Percentiles rank a stretch among this genome's conserved stretches.
Evolutionary conservation across 345 rosid genomes (phyloP).

Genomic region (Ceriops tagal): DNA sequence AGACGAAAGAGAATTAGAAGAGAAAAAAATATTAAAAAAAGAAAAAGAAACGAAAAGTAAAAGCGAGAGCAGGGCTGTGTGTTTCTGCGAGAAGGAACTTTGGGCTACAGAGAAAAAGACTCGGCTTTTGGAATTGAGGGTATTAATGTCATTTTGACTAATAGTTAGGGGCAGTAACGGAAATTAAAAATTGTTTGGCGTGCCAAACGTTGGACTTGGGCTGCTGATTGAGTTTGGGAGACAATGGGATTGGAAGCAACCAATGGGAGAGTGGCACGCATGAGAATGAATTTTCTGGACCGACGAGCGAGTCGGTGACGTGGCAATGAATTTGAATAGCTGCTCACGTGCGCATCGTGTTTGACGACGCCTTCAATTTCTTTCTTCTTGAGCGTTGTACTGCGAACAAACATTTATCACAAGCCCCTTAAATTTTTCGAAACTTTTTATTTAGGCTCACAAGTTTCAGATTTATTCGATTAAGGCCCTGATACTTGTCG

Average conservation of each 20-base stretch:
- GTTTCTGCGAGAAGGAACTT: constrained; percentile 23
- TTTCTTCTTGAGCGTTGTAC: background rate
- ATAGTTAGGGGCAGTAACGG: constrained; percentile 9
- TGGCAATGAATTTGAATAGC: constrained; percentile 10
- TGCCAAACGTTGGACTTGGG: background rate
- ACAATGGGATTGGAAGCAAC: constrained; percentile 14
- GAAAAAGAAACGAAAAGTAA: constrained; percentile 13
- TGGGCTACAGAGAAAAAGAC: constrained; percentile 20
- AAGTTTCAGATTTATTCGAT: background rate
- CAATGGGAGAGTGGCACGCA: constrained; percentile 33
- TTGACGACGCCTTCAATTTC: background rate
- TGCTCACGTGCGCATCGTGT: constrained; percentile 22
- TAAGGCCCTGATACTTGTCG: background rate
- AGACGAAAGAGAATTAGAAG: background rate
- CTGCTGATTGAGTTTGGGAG: background rate
- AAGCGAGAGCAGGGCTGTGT: constrained; percentile 25
- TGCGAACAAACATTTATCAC: background rate
- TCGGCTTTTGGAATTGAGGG: constrained; percentile 34
- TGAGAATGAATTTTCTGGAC: background rate
- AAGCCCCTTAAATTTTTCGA: background rate
- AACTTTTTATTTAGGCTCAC: background rate
- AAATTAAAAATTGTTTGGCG: background rate
- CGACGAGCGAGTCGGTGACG: constrained; percentile 13
- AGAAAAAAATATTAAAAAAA: background rate
- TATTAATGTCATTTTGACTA: constrained; percentile 21